Percentiles rank a stretch among this genome's conserved stretches.
Conservation (phyloP, 352 stramenopile genomes). For the Aphanomyces euteiches region DNA sequence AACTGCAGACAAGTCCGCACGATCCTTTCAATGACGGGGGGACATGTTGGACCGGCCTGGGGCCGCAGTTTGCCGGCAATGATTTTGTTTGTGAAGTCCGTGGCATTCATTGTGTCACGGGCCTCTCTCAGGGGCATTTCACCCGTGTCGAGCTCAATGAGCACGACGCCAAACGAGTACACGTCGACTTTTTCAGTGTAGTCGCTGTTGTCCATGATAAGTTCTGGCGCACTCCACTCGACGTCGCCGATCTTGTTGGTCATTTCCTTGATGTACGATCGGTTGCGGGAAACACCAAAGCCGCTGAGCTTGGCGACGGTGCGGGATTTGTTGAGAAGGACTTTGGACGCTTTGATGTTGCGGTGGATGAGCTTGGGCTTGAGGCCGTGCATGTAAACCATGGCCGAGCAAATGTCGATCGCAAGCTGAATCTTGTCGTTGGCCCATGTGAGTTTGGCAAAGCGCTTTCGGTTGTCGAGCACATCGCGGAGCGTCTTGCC, state of each 20-base stretch:
- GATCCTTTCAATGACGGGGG: background rate
- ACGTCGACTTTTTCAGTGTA: conserved; percentile 30
- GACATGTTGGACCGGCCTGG: background rate
- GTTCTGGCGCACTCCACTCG: conserved; percentile 46
- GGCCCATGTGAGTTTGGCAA: conserved; percentile 1
- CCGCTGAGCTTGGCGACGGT: conserved; percentile 18
- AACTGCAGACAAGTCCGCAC: conserved; percentile 14
- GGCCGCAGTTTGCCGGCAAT: conserved; percentile 3
- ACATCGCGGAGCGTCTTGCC: conserved; percentile 4
- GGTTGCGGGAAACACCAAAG: conserved; percentile 18
- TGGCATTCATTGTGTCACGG: background rate
- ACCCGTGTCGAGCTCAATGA: conserved; percentile 23
- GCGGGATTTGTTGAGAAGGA: background rate
- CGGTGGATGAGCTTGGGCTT: conserved; percentile 22
- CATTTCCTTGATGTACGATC: conserved; percentile 20
- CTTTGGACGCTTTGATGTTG: conserved; percentile 24
- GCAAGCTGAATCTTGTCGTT: conserved; percentile 21
- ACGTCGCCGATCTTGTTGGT: conserved; percentile 23
- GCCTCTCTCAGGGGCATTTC: conserved; percentile 16
- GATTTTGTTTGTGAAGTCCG: conserved; percentile 15
- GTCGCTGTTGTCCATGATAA: conserved; percentile 42
- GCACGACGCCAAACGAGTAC: conserved; percentile 28
- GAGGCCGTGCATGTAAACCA: conserved; percentile 23
- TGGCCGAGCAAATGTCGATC: conserved; percentile 5
- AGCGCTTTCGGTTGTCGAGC: conserved; percentile 8